Base-by-base conservation (phyloP, 1,284 basidiomycete species). In the Papiliotrema nemorosa region DNA sequence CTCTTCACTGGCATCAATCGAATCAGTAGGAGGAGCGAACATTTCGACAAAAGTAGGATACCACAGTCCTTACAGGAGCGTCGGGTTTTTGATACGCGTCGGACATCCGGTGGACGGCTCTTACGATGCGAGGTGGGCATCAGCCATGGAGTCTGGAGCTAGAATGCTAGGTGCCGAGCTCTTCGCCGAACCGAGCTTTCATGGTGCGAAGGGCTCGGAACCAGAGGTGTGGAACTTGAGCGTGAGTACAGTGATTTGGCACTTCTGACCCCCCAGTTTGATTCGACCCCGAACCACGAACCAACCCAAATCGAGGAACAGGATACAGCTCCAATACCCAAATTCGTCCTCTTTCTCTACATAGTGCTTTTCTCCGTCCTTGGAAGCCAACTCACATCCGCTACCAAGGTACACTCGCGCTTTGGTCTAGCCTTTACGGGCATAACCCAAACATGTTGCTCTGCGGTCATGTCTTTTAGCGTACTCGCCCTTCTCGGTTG, bases 381-480 rank as follows among this genome's bases (percentile, higher is more conserved):
- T 54, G 83, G 82, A 36, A 82, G 82, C 71, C 86, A 86, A 36
- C 82, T 94, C 72, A 81, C 84, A 38, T 80, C 82, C 41, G 87
- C 90, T 78, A 81, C 85, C 53, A 84, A 85, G 25, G 88, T 96
- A 10, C 93, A 98, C 71, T 94, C 90, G 1, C 84, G 89, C 44
- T 80, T 90, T 47, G 94, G 94, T 75, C 78, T 98, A 22, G 88
- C 90, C 1, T 89, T 97, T 69, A 97, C 94, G 2, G 94, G 91
- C 16, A 78, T 90, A 21, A 87, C 93, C 20, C 90, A 97, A 73
- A 86, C 97, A 43, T 76, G 86, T 5, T 90, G 90, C 57, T 92
- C 90, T 76, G 91, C 93, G 3, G 83, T 97, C 59, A 94, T 92
- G 56, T 91, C 88, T 66, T 80, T 97, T 47, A 92, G 88, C 67